Evolutionary conservation across 2,329 filamentous ascomycete genomes (phyloP).

Genomic region (Hypomyces perniciosus): DNA sequence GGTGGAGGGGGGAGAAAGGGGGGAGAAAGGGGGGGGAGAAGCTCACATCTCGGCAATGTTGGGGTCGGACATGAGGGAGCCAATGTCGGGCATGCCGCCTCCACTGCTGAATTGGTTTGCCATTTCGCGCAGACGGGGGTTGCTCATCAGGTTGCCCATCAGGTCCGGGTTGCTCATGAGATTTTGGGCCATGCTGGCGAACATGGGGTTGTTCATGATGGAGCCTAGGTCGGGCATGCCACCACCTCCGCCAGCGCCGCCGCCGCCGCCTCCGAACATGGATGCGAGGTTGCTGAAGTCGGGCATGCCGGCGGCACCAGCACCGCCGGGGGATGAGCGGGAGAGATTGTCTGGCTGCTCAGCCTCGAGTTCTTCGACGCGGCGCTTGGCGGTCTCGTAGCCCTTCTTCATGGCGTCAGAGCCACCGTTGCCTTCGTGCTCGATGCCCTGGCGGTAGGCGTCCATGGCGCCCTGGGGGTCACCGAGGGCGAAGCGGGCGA

Average conservation of each 20-base stretch:
- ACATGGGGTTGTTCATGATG: conserved; percentile 98
- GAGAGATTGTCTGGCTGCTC: conserved; percentile 31
- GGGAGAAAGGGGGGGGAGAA: conserved; percentile 20
- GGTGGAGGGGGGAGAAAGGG: not conserved
- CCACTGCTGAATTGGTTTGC: conserved; percentile 70
- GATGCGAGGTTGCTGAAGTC: conserved; percentile 64
- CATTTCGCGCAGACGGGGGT: conserved; percentile 84
- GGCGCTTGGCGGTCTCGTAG: conserved; percentile 84
- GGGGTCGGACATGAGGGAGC: conserved; percentile 83
- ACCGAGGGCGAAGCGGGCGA: conserved; percentile 85
- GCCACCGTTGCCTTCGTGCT: conserved; percentile 87
- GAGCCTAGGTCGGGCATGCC: conserved; percentile 83
- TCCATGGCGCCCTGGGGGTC: conserved; percentile 91
- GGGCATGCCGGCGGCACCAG: conserved; percentile 58
- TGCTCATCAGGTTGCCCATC: conserved; percentile 89
- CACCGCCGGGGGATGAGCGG: conserved; percentile 46
- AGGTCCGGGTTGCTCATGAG: conserved; percentile 95
- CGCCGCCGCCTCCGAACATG: conserved; percentile 64
- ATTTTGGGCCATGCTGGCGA: conserved; percentile 93
- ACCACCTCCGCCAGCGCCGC: conserved; percentile 56
- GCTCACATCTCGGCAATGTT: conserved; percentile 89
- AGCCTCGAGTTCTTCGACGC: conserved; percentile 71
- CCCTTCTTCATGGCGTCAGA: conserved; percentile 98
- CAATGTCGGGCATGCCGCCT: conserved; percentile 85
- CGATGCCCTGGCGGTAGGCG: conserved; percentile 87